A percentile compares a stretch with the other conserved stretches of the same genome.
These are phyloP conservation scores for Lolium multiflorum DNA, from an alignment of 176 grass and related monocot species.

Conservation along the genomic window DNA sequence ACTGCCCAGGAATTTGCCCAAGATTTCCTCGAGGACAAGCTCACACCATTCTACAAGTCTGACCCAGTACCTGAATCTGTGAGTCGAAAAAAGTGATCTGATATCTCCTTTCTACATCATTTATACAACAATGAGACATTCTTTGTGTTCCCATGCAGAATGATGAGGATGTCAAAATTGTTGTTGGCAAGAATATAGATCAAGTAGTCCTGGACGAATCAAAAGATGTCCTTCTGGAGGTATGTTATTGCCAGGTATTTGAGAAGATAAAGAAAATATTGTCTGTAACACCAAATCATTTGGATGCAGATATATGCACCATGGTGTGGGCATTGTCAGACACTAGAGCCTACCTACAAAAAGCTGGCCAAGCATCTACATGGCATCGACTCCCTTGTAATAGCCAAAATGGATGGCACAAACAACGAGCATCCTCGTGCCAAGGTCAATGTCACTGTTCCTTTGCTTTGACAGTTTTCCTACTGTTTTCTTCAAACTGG, in stretches of 20 bases:
- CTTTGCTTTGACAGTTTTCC: conserved; percentile 26
- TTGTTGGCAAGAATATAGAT: conserved; percentile 92
- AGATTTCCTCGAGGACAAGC: conserved; percentile 81
- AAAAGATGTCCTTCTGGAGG: conserved; percentile 97
- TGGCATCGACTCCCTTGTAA: conserved; percentile 80
- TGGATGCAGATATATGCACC: conserved; percentile 84
- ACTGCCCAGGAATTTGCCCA: conserved; percentile 65
- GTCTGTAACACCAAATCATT: not conserved
- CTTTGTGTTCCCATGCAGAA: conserved; percentile 60
- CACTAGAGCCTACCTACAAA: conserved; percentile 85
- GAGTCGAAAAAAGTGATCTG: conserved; percentile 44
- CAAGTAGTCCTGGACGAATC: conserved; percentile 94
- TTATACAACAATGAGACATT: conserved; percentile 8
- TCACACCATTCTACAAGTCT: conserved; percentile 88
- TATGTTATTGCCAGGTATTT: conserved; percentile 27
- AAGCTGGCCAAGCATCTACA: conserved; percentile 78
- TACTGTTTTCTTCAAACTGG: conserved; percentile 18
- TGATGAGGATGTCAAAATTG: conserved; percentile 87
- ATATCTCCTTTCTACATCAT: conserved; percentile 16
- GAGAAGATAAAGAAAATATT: conserved; percentile 7
- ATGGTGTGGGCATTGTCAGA: conserved; percentile 98
- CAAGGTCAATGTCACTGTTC: conserved; percentile 55
- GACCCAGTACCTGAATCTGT: conserved; percentile 83
- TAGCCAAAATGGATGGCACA: conserved; percentile 98
- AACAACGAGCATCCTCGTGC: conserved; percentile 85